These are phyloP conservation scores for Solanum dulcamara DNA, from an alignment of 257 asterid species.

Conservation along the genomic window DNA sequence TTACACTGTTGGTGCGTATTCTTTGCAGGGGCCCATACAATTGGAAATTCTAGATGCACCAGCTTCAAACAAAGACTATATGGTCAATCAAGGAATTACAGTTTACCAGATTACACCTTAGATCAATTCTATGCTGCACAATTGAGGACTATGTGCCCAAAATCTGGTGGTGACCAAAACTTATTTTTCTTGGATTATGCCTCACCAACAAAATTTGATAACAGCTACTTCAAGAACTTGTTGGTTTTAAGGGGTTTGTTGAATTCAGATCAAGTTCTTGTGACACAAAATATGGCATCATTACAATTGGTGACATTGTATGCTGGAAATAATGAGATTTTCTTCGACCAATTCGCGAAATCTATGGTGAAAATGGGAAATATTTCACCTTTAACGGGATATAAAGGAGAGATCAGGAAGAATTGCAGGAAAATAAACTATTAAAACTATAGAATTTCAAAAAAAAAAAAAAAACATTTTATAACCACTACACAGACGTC, in stretches of 20 bases:
- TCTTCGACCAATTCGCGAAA: constrained; percentile 64
- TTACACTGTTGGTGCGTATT: background rate
- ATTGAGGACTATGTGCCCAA: constrained; percentile 54
- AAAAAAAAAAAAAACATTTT: background rate
- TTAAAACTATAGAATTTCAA: background rate
- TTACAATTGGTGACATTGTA: constrained; percentile 49
- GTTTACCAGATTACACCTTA: constrained; percentile 40
- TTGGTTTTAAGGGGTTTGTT: constrained; percentile 55
- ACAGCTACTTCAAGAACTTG: constrained; percentile 62
- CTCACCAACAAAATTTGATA: constrained; percentile 59
- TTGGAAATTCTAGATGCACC: constrained; percentile 54
- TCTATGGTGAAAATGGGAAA: constrained; percentile 89
- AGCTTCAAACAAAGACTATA: constrained; percentile 85
- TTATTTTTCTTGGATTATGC: constrained; percentile 52
- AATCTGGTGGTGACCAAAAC: constrained; percentile 71
- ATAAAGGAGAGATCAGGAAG: constrained; percentile 58
- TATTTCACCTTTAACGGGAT: constrained; percentile 65
- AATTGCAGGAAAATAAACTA: constrained; percentile 54
- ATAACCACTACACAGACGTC: background rate
- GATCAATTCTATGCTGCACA: constrained; percentile 46
- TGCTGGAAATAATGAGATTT: constrained; percentile 39
- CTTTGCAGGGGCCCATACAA: background rate
- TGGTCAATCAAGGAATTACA: constrained; percentile 46
- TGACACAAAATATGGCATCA: constrained; percentile 43
- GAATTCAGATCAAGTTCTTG: constrained; percentile 67